Evolutionary conservation across 345 rosid genomes (phyloP).

Genomic region (Hibiscus syriacus): DNA sequence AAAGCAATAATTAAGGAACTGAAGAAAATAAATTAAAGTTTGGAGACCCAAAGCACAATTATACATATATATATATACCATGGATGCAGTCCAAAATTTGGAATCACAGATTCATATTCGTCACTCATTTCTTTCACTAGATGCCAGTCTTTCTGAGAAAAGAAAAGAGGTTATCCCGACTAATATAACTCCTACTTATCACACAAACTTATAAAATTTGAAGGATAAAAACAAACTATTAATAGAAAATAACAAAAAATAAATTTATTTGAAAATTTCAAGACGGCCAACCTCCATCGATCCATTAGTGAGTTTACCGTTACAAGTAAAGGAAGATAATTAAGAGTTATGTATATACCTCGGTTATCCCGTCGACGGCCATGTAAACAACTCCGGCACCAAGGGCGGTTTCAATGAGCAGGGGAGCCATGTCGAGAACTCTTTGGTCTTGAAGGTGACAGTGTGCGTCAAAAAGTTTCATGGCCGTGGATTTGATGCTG

Average conservation of each 20-base stretch:
- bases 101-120: constrained; percentile 51
- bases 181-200: too few species aligned
- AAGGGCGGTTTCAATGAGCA: constrained; percentile 20
- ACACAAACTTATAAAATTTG: too few species aligned
- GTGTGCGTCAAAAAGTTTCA: constrained; percentile 86
- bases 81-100: constrained; percentile 89
- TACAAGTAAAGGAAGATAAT: neutral
- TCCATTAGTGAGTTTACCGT: too few species aligned
- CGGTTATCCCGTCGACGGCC: constrained; percentile 2
- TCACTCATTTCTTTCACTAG: constrained; percentile 68
- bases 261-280: too few species aligned
- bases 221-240: too few species aligned
- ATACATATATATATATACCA: constrained; percentile 42
- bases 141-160: constrained; percentile 65
- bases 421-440: constrained; percentile 46
- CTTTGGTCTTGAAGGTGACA: constrained; percentile 96
- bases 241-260: too few species aligned
- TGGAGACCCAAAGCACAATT: neutral
- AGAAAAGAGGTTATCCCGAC: neutral
- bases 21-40: neutral
- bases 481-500: neutral
- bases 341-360: neutral
- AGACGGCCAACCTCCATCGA: too few species aligned
- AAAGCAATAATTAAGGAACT: neutral
- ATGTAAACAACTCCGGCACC: neutral